These are phyloP conservation scores for Monosporascus sp. DNA, from an alignment of 2,329 filamentous ascomycete genomes.

Conservation along the genomic window DNA sequence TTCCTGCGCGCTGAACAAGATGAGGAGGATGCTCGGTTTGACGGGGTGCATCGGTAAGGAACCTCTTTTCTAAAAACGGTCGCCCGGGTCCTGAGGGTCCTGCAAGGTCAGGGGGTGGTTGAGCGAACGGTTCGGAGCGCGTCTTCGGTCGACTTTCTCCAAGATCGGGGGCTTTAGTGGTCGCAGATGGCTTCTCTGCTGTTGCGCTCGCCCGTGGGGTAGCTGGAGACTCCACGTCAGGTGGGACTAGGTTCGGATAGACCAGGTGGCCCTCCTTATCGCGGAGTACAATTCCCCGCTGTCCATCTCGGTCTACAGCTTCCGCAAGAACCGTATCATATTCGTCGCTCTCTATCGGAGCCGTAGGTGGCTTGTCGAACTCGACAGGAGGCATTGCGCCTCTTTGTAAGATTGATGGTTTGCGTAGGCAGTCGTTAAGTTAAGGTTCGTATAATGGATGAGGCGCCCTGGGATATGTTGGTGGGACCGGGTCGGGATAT, in stretches of 20 bases:
- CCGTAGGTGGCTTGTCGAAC: slow-evolving; percentile 21
- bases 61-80: slow-evolving; percentile 11
- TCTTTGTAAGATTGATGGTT: not conserved
- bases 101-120: not conserved
- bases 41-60: slow-evolving; percentile 14
- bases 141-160: slow-evolving; percentile 8
- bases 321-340: slow-evolving; percentile 9
- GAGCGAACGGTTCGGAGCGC: slow-evolving; percentile 8
- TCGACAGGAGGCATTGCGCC: slow-evolving; percentile 19
- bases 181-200: not conserved
- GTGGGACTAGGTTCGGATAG: slow-evolving; percentile 19
- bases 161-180: not conserved
- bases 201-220: slow-evolving; percentile 5
- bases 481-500: no score
- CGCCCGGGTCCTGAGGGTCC: slow-evolving; percentile 4
- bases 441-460: no score
- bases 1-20: slow-evolving; percentile 15
- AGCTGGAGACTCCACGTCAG: slow-evolving; percentile 14
- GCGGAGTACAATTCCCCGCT: slow-evolving; percentile 9
- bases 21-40: slow-evolving; percentile 5
- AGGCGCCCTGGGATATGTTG: no score
- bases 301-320: slow-evolving; percentile 7
- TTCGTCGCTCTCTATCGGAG: slow-evolving; percentile 12
- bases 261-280: slow-evolving; percentile 16
- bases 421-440: no score